Base-by-base conservation (phyloP, 306 rosid species). In the Oemleria cerasiformis region DNA sequence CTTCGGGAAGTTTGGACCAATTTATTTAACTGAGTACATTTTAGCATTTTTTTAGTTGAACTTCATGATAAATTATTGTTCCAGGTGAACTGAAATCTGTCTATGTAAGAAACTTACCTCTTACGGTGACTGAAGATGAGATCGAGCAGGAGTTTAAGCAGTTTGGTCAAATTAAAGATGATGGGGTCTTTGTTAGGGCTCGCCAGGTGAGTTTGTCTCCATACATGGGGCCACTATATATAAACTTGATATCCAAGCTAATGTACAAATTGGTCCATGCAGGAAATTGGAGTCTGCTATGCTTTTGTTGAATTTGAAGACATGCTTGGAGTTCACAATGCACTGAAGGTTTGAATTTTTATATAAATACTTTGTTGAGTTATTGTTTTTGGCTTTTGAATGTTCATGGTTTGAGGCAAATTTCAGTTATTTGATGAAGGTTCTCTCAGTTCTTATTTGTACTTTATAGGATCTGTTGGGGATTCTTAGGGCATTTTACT, bases 271-370 rank as follows among this genome's bases (percentile, higher is more conserved):
- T 79, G 64, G 34, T 68, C 36, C 56, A 40, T 73, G n/a, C 95
- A 94, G 99, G 99, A 94, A 76, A 83, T 94, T 69, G 97, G 97
- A 75, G 95, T 89, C 61, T 94, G 99, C 84, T 89, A 91, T 70
- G 99, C 97, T 58, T 89, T 94, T 77, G 99, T 94, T 67, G 99
- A 94, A 84, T 94, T 86, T 40, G 99, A 94, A 84, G 99, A 94
- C 80, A 74, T 91, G 58, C 8, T 48, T 59, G 89, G 99, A 9
- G 95, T 91, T 73, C 96, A 89, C 83, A 89, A 81, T 73, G 92
- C 97, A 2, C 92, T 94, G 49, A 86, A 89, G 99, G 99, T 91
- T 73, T 81, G 67, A 42, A 36, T 56, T 17, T 25, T 73, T 53
- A 5, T 73, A 19, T 59, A 9, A n/a, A 67, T 14, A 63, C 21